These are phyloP conservation scores for Cyamopsis tetragonoloba DNA, from an alignment of 306 rosid species.

Conservation along the genomic window DNA sequence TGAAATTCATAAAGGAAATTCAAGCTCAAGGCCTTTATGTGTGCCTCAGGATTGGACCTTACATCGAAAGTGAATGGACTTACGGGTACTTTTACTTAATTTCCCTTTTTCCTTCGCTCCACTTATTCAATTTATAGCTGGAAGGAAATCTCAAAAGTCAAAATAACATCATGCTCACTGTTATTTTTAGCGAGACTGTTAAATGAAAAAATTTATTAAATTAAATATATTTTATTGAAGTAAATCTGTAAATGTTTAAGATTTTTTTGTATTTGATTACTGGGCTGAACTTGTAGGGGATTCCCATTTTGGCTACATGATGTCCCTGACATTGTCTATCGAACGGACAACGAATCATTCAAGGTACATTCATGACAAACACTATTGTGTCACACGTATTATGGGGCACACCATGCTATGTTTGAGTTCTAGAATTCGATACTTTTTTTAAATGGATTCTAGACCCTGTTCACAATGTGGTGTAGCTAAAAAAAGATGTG, in stretches of 20 bases:
- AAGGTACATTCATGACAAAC: conserved; percentile 36
- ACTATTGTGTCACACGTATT: too few relatives aligned
- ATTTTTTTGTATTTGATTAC: too few relatives aligned
- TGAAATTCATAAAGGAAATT: conserved; percentile 56
- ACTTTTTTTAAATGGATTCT: too few relatives aligned
- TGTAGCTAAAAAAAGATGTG: too few relatives aligned
- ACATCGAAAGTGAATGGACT: conserved; percentile 67
- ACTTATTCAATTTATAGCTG: neutral
- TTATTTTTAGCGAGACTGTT: neutral
- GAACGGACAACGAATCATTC: conserved; percentile 66
- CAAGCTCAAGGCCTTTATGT: conserved; percentile 62
- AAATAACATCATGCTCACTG: neutral
- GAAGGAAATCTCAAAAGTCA: neutral
- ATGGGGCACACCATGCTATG: too few relatives aligned
- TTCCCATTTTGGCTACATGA: conserved; percentile 78
- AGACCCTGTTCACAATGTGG: too few relatives aligned
- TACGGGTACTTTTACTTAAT: conserved; percentile 72
- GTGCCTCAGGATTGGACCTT: conserved; percentile 76
- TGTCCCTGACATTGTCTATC: conserved; percentile 52
- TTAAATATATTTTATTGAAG: too few relatives aligned
- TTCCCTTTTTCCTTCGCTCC: neutral
- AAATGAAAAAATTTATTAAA: too few relatives aligned
- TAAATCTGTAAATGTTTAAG: too few relatives aligned
- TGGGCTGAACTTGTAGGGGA: conserved; percentile 47
- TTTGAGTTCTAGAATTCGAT: too few relatives aligned